These are phyloP conservation scores for Geranium incanum DNA, from an alignment of 441 rosid genomes.

Conservation along the genomic window DNA sequence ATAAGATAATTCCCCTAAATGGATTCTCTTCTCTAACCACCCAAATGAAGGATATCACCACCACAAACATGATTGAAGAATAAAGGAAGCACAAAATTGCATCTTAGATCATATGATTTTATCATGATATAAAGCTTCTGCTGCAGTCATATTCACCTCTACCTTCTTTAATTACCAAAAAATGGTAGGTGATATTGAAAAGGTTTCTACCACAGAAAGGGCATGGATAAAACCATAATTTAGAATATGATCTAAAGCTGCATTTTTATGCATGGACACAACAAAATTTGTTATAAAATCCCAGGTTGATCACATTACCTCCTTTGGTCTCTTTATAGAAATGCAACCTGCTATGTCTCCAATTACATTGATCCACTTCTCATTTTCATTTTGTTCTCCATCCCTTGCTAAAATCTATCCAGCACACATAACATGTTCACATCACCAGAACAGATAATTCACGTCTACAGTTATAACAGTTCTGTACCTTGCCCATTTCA, in stretches of 20 bases:
- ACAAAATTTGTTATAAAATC: constrained; percentile 9
- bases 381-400: constrained; percentile 79
- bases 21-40: not conserved
- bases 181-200: constrained; percentile 1
- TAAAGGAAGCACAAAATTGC: not conserved
- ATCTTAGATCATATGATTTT: not conserved
- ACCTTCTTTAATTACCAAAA: not conserved
- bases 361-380: constrained; percentile 89
- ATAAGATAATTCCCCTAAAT: too few relatives aligned
- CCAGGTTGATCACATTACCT: constrained; percentile 37
- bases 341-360: constrained; percentile 85
- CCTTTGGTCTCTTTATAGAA: constrained; percentile 97
- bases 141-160: not conserved
- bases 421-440: constrained; percentile 13
- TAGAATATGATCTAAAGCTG: not conserved
- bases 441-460: constrained; percentile 16
- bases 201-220: constrained; percentile 1
- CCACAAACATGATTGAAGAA: not conserved
- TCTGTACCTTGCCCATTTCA: constrained; percentile 96
- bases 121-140: not conserved
- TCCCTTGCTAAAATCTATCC: constrained; percentile 83
- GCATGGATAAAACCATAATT: not conserved
- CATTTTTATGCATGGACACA: constrained; percentile 4
- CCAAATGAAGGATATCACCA: not conserved
- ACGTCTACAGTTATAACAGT: not conserved